Evolutionary conservation across 202 grass and related monocot species (phyloP).

Genomic region (Carex arenaria): DNA sequence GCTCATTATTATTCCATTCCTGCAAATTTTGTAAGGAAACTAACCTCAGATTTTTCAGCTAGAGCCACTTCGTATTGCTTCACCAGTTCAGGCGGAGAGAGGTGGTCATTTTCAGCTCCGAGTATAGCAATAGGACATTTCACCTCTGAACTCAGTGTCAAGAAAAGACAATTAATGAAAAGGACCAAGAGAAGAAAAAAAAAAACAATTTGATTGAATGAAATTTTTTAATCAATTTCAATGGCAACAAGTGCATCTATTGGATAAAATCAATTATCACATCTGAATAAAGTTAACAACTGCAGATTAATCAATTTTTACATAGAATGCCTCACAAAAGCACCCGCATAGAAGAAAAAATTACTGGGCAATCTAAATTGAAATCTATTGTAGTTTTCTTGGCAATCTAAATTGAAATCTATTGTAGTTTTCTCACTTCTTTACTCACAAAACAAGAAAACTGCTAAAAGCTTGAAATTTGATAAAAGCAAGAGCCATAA

Average conservation of each 20-base stretch:
- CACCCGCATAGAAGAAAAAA: not conserved
- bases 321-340: not conserved
- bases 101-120: conserved; percentile 56
- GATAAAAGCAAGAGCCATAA: not conserved
- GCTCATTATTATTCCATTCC: not conserved
- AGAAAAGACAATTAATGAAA: not conserved
- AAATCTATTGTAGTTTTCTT: too few relatives aligned
- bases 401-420: not conserved
- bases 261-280: not conserved
- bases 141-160: conserved; percentile 35
- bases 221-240: not conserved
- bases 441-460: not conserved
- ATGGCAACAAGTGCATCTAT: not conserved
- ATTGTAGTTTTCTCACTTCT: not conserved
- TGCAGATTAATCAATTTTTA: not conserved
- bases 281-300: not conserved
- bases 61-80: conserved; percentile 56
- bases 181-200: not conserved
- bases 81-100: conserved; percentile 39
- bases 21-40: conserved; percentile 11
- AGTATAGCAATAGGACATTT: conserved; percentile 57
- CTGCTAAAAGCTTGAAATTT: not conserved
- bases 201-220: not conserved
- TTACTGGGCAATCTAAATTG: not conserved
- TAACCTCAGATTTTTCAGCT: conserved; percentile 42